phyloP scores from a whole-genome alignment of 352 stramenopile genomes.

The Pythium biforme region DNA sequence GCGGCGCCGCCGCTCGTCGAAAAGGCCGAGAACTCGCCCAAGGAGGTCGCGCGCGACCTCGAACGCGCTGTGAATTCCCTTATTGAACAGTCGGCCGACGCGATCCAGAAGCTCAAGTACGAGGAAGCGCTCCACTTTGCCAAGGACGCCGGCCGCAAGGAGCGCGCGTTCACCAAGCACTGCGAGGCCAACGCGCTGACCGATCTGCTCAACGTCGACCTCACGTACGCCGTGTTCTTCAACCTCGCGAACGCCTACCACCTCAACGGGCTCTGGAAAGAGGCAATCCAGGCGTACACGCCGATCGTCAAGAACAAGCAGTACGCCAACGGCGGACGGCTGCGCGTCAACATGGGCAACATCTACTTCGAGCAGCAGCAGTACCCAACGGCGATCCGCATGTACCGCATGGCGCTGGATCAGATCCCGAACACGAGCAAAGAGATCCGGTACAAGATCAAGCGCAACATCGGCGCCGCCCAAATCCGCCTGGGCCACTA shows the following conservation, averaged over 20 bases:
- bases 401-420: slow-evolving; percentile 97
- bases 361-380: slow-evolving; percentile 96
- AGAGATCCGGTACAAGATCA: slow-evolving; percentile 95
- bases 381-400: slow-evolving; percentile 93
- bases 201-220: slow-evolving; percentile 91
- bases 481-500: slow-evolving; percentile 94
- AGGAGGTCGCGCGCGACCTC: slow-evolving; percentile 90
- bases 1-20: slow-evolving; percentile 83
- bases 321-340: slow-evolving; percentile 86
- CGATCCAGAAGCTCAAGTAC: slow-evolving; percentile 69
- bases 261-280: slow-evolving; percentile 92
- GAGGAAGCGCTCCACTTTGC: slow-evolving; percentile 87
- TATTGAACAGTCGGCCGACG: slow-evolving; percentile 89
- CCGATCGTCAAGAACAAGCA: slow-evolving; percentile 97
- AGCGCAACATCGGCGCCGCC: slow-evolving; percentile 95
- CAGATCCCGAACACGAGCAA: slow-evolving; percentile 95
- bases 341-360: slow-evolving; percentile 98
- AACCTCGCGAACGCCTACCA: slow-evolving; percentile 94
- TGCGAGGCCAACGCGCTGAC: slow-evolving; percentile 86
- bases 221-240: slow-evolving; percentile 95
- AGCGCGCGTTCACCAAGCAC: slow-evolving; percentile 90
- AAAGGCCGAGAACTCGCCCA: slow-evolving; percentile 91
- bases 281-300: slow-evolving; percentile 94
- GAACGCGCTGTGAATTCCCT: slow-evolving; percentile 91
- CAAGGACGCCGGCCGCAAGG: slow-evolving; percentile 87